A percentile compares a stretch with the other conserved stretches of the same genome.
phyloP scores from a whole-genome alignment of 2,329 filamentous ascomycete species.

The Monosporascus sp. region DNA sequence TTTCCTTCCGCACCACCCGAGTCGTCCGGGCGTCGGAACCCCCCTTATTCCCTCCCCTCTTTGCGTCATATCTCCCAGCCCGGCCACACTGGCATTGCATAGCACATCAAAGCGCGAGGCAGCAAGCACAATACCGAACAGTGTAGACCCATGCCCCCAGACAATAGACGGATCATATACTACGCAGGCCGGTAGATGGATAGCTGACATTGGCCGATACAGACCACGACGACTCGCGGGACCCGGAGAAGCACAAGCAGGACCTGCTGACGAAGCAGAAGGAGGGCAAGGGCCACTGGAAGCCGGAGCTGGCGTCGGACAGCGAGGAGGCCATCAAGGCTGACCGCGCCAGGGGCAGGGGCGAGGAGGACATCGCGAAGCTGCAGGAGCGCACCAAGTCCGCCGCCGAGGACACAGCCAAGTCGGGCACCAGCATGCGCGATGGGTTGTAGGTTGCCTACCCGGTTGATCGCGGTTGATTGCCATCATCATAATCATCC shows the following conservation, averaged over 20 bases:
- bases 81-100: too few species aligned
- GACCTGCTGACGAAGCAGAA: conserved; percentile 63
- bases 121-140: not conserved
- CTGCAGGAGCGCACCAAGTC: conserved; percentile 57
- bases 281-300: conserved; percentile 68
- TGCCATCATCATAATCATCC: too few species aligned
- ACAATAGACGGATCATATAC: not conserved
- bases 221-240: conserved; percentile 33
- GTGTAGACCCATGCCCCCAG: not conserved
- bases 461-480: not conserved
- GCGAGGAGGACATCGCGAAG: conserved; percentile 38
- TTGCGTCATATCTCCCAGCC: not conserved
- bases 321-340: conserved; percentile 74
- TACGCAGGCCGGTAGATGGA: too few species aligned
- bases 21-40: not conserved
- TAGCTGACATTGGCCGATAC: conserved; percentile 15
- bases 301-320: conserved; percentile 69
- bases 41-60: not conserved
- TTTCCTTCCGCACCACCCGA: not conserved
- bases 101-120: too few species aligned
- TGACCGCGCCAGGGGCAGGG: conserved; percentile 41
- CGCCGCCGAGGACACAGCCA: conserved; percentile 42
- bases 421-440: conserved; percentile 43
- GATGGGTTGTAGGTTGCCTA: conserved; percentile 32
- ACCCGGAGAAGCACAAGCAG: conserved; percentile 51